Evolutionary conservation across 768 basidiomycete species (phyloP), one percentile per base, ranked within the genome.

Genomic region (Rhizopogon vulgaris): DNA sequence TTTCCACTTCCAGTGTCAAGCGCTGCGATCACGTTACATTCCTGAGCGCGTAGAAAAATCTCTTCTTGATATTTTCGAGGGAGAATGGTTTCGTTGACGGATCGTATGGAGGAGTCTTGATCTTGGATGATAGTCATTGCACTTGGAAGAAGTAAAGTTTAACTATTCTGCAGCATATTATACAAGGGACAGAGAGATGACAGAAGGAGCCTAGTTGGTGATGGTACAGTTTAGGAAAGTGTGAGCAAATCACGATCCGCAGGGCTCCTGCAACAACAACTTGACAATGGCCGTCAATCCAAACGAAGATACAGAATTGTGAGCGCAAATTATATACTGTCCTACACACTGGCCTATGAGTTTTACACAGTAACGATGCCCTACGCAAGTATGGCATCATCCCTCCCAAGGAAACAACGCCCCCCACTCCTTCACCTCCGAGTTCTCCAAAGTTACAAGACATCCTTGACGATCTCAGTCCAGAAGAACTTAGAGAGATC

Each of bases 241-340:
- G 0, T 11, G 32, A 34, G 32, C 32, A 11, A 34, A 11, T 34
- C 11, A 34, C 10, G 4, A 30, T 7, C 28, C 28, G 28, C 28
- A 30, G 28, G n/a, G 32, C 32, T 34, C 11, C 32, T 32, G 32
- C 11, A 32, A 32, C 10, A 32, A 12, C 38, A n/a, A n/a, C n/a
- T 34, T 32, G 15, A 66, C 24, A 37, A 85, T 87, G 85, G 71
- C 84, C 6, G 69, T 87, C 49, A 91, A 94, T 64, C 79, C 87
- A 28, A 77, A 93, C 76, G 89, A 95, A 74, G 94, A 97, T 67
- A 95, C 94, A 2, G 94, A 97, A 79, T 96, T 97, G 94, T 94
- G 67, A 70, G 89, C 69, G 18, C 25, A 14, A 27, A 8, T 6
- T 32, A 24, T 34, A 12, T 6, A 46, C 3, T 54, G 25, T 24